Evolutionary conservation across 2,329 filamentous ascomycete genomes (phyloP).

Genomic region (Talaromyces atroroseus): DNA sequence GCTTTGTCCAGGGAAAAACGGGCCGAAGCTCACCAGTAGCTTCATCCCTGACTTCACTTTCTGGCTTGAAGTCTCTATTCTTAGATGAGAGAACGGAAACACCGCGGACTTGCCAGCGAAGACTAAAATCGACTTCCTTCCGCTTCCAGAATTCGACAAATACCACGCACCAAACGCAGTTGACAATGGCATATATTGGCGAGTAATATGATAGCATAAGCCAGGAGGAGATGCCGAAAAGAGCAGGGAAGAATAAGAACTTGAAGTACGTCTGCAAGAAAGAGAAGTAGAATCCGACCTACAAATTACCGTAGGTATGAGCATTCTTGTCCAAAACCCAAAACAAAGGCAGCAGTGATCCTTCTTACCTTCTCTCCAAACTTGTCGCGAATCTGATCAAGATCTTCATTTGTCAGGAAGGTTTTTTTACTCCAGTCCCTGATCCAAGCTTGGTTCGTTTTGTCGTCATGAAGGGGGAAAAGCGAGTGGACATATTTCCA

Average conservation of each 20-base stretch:
- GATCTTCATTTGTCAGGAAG: constrained; percentile 53
- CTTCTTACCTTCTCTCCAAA: constrained; percentile 59
- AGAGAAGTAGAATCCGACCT: constrained; percentile 92
- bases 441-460: constrained; percentile 72
- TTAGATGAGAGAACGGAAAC: constrained; percentile 77
- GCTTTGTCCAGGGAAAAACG: constrained; percentile 70
- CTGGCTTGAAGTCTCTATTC: constrained; percentile 72
- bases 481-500: constrained; percentile 71
- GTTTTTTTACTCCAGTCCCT: constrained; percentile 61
- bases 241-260: constrained; percentile 76
- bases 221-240: constrained; percentile 74
- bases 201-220: constrained; percentile 79
- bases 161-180: constrained; percentile 76
- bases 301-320: not conserved
- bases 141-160: constrained; percentile 98
- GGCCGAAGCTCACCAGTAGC: constrained; percentile 75
- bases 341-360: constrained; percentile 2
- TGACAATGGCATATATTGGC: constrained; percentile 71
- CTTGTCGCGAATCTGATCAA: constrained; percentile 68
- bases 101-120: constrained; percentile 84
- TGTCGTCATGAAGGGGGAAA: constrained; percentile 74
- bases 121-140: constrained; percentile 78
- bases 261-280: constrained; percentile 92
- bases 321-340: not conserved
- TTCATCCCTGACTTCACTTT: constrained; percentile 70